A percentile compares a stretch with the other conserved stretches of the same genome.
These are phyloP conservation scores for Penicillium subrubescens DNA, from an alignment of 495 filamentous ascomycete genomes.

Conservation along the genomic window DNA sequence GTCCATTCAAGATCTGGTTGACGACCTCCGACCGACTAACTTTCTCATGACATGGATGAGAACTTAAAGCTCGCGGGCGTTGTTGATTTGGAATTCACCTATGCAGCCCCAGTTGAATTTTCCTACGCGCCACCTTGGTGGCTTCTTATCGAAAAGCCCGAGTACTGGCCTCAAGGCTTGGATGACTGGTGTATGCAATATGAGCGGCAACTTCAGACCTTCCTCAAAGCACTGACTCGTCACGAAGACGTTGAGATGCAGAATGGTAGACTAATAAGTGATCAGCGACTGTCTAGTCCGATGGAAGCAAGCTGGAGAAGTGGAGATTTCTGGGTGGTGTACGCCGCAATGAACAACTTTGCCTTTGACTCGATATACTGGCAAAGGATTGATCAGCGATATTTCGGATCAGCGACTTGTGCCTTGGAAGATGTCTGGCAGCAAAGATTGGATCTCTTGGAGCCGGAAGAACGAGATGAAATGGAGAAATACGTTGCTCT, in stretches of 20 bases:
- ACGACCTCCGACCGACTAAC: slow-evolving; percentile 1
- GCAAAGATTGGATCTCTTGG: slow-evolving; percentile 11
- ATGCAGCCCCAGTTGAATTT: slow-evolving; percentile 4
- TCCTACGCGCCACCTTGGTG: slow-evolving; percentile 7
- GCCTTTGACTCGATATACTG: neutral
- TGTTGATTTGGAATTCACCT: neutral
- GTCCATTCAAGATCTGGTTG: slow-evolving; percentile 1
- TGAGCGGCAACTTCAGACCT: slow-evolving; percentile 19
- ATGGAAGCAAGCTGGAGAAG: too few relatives aligned
- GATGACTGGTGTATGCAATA: slow-evolving; percentile 25
- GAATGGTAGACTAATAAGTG: neutral
- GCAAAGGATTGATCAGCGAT: too few relatives aligned
- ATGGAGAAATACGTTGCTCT: slow-evolving; percentile 1
- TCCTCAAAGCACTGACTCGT: slow-evolving; percentile 17
- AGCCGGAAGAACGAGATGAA: neutral
- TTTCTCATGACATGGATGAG: neutral
- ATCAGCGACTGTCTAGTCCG: neutral
- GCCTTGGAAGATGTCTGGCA: slow-evolving; percentile 9
- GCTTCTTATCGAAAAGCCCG: slow-evolving; percentile 10
- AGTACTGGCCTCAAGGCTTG: slow-evolving; percentile 15
- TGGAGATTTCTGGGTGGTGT: too few relatives aligned
- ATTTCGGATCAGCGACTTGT: too few relatives aligned
- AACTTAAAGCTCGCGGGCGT: neutral
- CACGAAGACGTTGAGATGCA: slow-evolving; percentile 12
- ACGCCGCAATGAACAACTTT: neutral